Percentiles rank a stretch among this genome's conserved stretches.
Conservation (phyloP, 306 rosid species). For the Casuarina glauca region DNA sequence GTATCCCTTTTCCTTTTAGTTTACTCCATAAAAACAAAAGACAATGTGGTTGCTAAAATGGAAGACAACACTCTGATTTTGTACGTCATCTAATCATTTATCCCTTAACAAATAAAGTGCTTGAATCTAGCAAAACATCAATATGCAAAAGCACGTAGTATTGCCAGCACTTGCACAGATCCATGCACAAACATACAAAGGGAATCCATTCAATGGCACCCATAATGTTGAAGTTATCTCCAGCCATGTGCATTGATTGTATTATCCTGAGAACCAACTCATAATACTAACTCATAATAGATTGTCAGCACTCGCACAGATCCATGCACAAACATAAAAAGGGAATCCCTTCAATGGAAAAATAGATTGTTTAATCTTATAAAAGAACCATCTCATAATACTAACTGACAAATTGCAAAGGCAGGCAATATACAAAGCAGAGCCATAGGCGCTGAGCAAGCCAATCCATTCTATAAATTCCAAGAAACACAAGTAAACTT, state of each 20-base stretch:
- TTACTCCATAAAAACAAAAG: not conserved
- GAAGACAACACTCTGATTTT: not conserved
- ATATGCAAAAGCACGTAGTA: not conserved
- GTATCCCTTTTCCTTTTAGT: not conserved
- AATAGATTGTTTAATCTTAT: not conserved
- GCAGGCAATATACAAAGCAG: not conserved
- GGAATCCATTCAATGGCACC: not conserved
- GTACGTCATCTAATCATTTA: not conserved
- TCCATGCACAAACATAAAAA: too few species aligned
- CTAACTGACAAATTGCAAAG: not conserved
- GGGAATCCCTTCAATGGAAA: too few species aligned
- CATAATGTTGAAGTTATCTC: not conserved
- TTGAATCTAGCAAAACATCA: not conserved
- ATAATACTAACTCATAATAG: too few species aligned
- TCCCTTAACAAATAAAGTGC: not conserved
- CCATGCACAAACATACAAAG: not conserved
- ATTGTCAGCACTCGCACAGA: too few species aligned
- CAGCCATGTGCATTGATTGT: not conserved
- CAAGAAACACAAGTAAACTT: not conserved
- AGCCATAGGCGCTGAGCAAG: not conserved
- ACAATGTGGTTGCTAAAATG: not conserved
- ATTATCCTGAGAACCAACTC: not conserved
- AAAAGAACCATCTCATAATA: not conserved
- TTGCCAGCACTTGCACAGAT: not conserved
- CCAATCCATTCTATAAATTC: not conserved